phyloP scores from a whole-genome alignment of 2,329 filamentous ascomycete genomes.

The Teratosphaeria viscida region DNA sequence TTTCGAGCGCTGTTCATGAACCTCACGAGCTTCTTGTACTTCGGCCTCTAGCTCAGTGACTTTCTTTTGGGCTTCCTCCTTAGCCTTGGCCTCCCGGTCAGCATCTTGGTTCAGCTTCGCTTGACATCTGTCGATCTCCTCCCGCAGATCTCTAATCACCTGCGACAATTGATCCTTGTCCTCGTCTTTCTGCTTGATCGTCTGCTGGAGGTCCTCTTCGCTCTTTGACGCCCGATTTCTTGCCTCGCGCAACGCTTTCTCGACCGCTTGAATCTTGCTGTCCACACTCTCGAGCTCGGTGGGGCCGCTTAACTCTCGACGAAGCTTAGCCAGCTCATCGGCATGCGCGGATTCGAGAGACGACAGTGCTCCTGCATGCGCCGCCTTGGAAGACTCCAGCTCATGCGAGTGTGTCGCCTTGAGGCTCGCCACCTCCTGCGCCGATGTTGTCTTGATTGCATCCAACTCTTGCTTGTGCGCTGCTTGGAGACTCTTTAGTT shows the following conservation, averaged over 20 bases:
- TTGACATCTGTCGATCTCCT: conserved; percentile 26
- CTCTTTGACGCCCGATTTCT: conserved; percentile 18
- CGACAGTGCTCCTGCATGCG: conserved; percentile 10
- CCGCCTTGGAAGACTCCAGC: conserved; percentile 8
- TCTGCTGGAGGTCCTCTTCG: conserved; percentile 21
- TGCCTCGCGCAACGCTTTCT: conserved; percentile 20
- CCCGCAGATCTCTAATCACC: conserved; percentile 23
- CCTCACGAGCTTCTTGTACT: conserved; percentile 5
- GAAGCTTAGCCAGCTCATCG: conserved; percentile 13
- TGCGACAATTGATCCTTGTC: conserved; percentile 21
- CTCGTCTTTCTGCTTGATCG: conserved; percentile 20
- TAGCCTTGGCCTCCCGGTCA: conserved; percentile 19
- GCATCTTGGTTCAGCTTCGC: conserved; percentile 23
- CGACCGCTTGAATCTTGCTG: conserved; percentile 22
- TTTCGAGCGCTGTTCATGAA: conserved; percentile 4
- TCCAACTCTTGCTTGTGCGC: background rate
- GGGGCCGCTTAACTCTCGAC: conserved; percentile 17
- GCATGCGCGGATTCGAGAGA: conserved; percentile 13
- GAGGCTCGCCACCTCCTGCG: conserved; percentile 1
- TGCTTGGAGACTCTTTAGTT: background rate
- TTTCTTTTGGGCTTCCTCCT: conserved; percentile 12
- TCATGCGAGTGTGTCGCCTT: conserved; percentile 3
- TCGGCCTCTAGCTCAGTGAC: conserved; percentile 14
- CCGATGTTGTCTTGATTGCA: background rate
- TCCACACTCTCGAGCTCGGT: conserved; percentile 20